A percentile compares a stretch with the other conserved stretches of the same genome.
These are phyloP conservation scores for Pichia exigua DNA, from an alignment of 805 yeast genomes.

Conservation along the genomic window DNA sequence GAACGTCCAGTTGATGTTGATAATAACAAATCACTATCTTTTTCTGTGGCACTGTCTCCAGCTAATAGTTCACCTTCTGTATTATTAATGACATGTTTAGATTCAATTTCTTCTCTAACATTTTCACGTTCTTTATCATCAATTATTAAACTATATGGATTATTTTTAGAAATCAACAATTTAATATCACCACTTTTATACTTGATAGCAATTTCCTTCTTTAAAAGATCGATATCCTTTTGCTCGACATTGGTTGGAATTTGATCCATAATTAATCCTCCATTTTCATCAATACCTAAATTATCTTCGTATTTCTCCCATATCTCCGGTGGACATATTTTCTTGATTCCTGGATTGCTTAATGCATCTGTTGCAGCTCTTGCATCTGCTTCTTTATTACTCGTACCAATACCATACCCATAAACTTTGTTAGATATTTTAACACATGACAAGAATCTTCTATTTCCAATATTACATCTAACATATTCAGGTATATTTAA, in stretches of 20 bases:
- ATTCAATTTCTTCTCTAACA: neutral
- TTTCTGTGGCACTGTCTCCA: neutral
- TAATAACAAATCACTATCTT: neutral
- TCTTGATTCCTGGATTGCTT: conserved; percentile 11
- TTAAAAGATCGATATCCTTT: conserved; percentile 4
- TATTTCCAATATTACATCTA: conserved; percentile 25
- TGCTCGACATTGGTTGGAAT: neutral
- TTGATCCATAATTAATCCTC: conserved; percentile 12
- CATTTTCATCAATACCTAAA: conserved; percentile 8
- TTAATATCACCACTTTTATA: conserved; percentile 8
- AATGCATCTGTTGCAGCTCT: conserved; percentile 74
- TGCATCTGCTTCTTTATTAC: conserved; percentile 66
- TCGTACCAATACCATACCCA: conserved; percentile 65
- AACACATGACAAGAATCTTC: conserved; percentile 41
- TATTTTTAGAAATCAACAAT: conserved; percentile 10
- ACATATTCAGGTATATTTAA: conserved; percentile 48
- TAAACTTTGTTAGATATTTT: conserved; percentile 52
- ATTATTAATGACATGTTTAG: neutral
- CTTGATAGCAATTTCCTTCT: conserved; percentile 8
- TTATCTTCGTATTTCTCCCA: conserved; percentile 12
- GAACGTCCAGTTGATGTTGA: neutral
- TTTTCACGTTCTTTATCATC: conserved; percentile 3
- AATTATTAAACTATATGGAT: conserved; percentile 5
- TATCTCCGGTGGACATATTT: conserved; percentile 8
- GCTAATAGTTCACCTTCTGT: neutral